Evolutionary conservation across 1,139 yeast genomes (phyloP).

Genomic region (Zygoascus sp.): DNA sequence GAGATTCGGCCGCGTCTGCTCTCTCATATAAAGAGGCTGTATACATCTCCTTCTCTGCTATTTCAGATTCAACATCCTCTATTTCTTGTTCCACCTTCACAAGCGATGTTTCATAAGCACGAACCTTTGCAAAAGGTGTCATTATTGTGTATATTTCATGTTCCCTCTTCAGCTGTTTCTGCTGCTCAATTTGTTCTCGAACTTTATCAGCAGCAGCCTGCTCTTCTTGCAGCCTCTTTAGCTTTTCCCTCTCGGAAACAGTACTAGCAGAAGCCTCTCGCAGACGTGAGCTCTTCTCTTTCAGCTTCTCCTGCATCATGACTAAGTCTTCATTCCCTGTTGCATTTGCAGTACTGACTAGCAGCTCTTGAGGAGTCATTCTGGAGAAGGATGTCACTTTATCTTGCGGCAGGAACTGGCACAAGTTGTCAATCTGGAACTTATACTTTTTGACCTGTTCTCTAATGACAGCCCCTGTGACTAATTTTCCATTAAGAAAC

Average conservation of each 20-base stretch:
- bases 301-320: constrained; percentile 54
- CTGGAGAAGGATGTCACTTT: constrained; percentile 91
- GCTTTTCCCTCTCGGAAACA: constrained; percentile 17
- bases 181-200: constrained; percentile 25
- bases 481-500: constrained; percentile 47
- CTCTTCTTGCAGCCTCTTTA: constrained; percentile 35
- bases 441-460: constrained; percentile 48
- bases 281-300: constrained; percentile 44
- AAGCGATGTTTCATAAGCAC: background rate
- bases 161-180: constrained; percentile 28
- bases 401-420: constrained; percentile 95
- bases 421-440: constrained; percentile 84
- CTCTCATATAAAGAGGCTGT: constrained; percentile 3
- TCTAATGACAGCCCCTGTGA: constrained; percentile 46
- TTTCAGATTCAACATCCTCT: constrained; percentile 19
- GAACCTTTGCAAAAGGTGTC: constrained; percentile 9
- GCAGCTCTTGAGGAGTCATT: constrained; percentile 66
- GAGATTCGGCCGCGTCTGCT: background rate
- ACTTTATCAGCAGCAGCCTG: constrained; percentile 34
- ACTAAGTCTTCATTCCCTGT: constrained; percentile 60
- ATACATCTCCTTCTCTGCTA: background rate
- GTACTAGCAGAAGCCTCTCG: constrained; percentile 11
- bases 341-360: constrained; percentile 78
- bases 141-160: constrained; percentile 9
- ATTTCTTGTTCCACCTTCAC: constrained; percentile 12